Conservation (phyloP, 495 filamentous ascomycete species). For the Penicillium odoratum region DNA sequence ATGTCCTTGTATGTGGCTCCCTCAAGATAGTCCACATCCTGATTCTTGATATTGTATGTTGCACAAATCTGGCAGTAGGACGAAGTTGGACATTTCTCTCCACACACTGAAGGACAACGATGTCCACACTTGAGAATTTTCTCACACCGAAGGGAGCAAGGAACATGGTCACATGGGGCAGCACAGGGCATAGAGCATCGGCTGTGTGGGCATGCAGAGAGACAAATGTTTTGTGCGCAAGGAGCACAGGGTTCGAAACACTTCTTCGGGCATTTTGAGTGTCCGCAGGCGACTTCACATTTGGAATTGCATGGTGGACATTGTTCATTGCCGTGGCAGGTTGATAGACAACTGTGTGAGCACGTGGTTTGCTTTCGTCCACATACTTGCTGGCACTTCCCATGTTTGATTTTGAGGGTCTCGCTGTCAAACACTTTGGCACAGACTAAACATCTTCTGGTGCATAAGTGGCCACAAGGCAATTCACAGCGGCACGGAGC, state of each 20-base stretch:
- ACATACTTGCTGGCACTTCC: constrained; percentile 57
- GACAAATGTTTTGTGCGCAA: neutral
- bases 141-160: constrained; percentile 65
- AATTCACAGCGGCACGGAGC: neutral
- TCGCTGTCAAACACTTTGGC: neutral
- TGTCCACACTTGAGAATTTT: constrained; percentile 61
- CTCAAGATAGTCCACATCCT: constrained; percentile 19
- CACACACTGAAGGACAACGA: constrained; percentile 65
- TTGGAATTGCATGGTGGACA: constrained; percentile 62
- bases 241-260: constrained; percentile 52
- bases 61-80: constrained; percentile 43
- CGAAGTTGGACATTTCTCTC: constrained; percentile 58
- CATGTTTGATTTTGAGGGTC: constrained; percentile 4
- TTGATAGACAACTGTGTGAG: constrained; percentile 62
- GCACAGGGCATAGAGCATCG: constrained; percentile 60
- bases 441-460: neutral
- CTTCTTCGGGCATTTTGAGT: constrained; percentile 57
- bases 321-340: constrained; percentile 58
- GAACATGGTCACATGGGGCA: constrained; percentile 61
- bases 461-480: neutral
- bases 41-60: neutral
- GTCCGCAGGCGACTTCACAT: constrained; percentile 58
- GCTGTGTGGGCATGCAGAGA: constrained; percentile 37
- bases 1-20: constrained; percentile 53
- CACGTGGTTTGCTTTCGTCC: constrained; percentile 13